A percentile compares a stretch with the other conserved stretches of the same genome.
These are phyloP conservation scores for Wickerhamomyces rabaulensis DNA, from an alignment of 805 yeast genomes.

Conservation along the genomic window DNA sequence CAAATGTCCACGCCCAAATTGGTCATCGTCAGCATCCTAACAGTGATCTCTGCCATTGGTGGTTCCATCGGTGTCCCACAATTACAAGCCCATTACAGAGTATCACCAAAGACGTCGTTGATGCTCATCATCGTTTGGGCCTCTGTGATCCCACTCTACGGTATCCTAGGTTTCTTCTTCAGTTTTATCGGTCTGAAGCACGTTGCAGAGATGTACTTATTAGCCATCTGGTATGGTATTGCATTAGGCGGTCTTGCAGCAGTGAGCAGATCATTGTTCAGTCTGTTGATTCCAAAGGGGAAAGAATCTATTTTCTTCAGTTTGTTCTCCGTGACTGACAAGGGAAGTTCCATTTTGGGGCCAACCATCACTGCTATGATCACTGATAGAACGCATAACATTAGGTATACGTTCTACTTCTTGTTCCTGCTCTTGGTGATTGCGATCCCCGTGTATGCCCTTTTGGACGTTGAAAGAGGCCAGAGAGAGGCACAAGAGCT, in stretches of 20 bases:
- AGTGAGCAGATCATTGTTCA: constrained; percentile 60
- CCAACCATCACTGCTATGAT: constrained; percentile 69
- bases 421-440: constrained; percentile 46
- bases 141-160: constrained; percentile 65
- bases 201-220: constrained; percentile 59
- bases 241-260: constrained; percentile 72
- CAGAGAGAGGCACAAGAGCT: constrained; percentile 44
- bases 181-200: constrained; percentile 51
- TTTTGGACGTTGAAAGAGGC: constrained; percentile 60
- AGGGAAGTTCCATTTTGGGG: constrained; percentile 72
- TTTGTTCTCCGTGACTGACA: constrained; percentile 71
- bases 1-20: constrained; percentile 63
- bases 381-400: constrained; percentile 68
- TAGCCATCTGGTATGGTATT: constrained; percentile 73
- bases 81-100: constrained; percentile 29
- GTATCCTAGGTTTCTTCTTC: constrained; percentile 59
- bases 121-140: constrained; percentile 55
- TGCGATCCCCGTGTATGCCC: constrained; percentile 51
- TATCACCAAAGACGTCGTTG: constrained; percentile 44
- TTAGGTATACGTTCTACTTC: constrained; percentile 67
- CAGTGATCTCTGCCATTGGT: constrained; percentile 60
- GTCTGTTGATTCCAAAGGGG: constrained; percentile 67
- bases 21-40: constrained; percentile 58
- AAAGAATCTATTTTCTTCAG: constrained; percentile 74
- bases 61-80: constrained; percentile 61